Evolutionary conservation across 257 asterid genomes (phyloP).

Genomic region (Solanum neorickii): DNA sequence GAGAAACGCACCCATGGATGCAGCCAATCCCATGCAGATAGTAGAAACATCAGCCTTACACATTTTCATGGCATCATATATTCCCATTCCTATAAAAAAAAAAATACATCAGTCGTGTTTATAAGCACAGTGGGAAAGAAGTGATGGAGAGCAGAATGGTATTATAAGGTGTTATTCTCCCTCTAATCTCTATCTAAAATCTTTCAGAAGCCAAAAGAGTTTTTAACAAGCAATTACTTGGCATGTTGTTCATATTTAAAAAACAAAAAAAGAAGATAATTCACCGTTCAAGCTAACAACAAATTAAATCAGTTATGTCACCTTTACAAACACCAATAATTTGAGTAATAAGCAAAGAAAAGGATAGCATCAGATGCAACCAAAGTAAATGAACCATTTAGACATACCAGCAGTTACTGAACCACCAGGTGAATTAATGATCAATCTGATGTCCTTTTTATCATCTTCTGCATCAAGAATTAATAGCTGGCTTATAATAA

Average conservation of each 20-base stretch:
- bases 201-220: not conserved
- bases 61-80: constrained; percentile 94
- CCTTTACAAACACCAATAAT: not conserved
- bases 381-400: not conserved
- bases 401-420: constrained; percentile 88
- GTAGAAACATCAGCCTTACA: constrained; percentile 98
- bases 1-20: constrained; percentile 92
- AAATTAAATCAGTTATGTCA: not conserved
- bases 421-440: constrained; percentile 96
- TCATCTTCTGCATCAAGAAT: constrained; percentile 80
- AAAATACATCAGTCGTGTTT: not conserved
- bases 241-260: not conserved
- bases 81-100: constrained; percentile 69
- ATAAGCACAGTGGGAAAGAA: not conserved
- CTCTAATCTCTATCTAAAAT: not conserved
- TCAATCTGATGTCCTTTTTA: constrained; percentile 66
- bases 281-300: not conserved
- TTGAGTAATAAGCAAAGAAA: not conserved
- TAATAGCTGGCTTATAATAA: constrained; percentile 68
- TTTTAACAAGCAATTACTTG: not conserved
- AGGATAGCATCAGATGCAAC: not conserved
- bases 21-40: constrained; percentile 88
- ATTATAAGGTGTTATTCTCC: not conserved
- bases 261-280: not conserved
- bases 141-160: not conserved